Percentiles rank a stretch among this genome's conserved stretches.
phyloP scores from a whole-genome alignment of 2,329 filamentous ascomycete species.

The Diaporthe citrichinensis region DNA sequence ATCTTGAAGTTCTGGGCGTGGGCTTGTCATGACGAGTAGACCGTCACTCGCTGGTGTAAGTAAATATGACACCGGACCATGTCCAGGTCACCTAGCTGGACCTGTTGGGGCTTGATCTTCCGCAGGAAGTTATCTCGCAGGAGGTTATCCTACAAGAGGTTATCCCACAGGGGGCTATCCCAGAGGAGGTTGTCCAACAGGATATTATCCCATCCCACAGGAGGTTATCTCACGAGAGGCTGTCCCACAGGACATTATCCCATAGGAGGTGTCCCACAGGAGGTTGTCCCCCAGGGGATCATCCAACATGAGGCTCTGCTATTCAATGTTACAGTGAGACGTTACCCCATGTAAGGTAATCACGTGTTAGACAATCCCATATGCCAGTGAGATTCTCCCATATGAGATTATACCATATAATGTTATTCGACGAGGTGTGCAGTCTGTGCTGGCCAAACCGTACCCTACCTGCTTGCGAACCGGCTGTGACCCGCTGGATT shows the following conservation, averaged over 20 bases:
- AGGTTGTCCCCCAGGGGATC: not conserved
- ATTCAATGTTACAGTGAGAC: too few relatives aligned
- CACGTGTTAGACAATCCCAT: too few relatives aligned
- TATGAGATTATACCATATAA: not conserved
- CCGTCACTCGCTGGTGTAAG: not conserved
- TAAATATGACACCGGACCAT: slow-evolving; percentile 1
- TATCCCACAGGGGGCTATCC: not conserved
- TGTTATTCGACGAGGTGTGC: not conserved
- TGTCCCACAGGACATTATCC: not conserved
- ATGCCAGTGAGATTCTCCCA: not conserved
- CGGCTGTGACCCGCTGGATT: slow-evolving; percentile 1
- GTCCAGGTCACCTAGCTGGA: not conserved
- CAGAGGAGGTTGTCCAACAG: not conserved
- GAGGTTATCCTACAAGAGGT: not conserved
- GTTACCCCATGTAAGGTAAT: too few relatives aligned
- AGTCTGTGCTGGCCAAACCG: not conserved
- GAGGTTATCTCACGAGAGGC: not conserved
- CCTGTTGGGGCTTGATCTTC: not conserved
- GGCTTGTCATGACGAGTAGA: slow-evolving; percentile 9
- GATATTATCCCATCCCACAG: not conserved
- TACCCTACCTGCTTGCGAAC: not conserved
- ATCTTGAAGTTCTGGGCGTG: not conserved
- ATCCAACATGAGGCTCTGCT: not conserved
- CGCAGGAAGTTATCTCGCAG: not conserved
- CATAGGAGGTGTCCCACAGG: too few relatives aligned